Evolutionary conservation across 2,329 filamentous ascomycete genomes (phyloP).

Genomic region (Thermoascus crustaceus): DNA sequence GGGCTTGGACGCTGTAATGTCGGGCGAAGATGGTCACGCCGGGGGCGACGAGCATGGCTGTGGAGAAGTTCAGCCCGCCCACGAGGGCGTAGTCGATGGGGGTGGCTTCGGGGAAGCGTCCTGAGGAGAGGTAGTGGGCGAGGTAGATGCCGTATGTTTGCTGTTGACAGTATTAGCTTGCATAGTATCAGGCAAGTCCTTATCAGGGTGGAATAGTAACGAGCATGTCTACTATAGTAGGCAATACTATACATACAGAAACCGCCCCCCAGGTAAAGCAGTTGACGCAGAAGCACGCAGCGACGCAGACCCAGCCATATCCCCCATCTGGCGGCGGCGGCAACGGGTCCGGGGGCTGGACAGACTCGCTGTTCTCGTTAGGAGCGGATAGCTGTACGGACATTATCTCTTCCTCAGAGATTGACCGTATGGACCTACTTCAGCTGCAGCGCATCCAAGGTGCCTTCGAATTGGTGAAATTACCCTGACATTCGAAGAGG

Average conservation of each 20-base stretch:
- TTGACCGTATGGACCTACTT: too few relatives aligned
- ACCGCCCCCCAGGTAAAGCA: constrained; percentile 22
- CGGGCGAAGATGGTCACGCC: constrained; percentile 16
- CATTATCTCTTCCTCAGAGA: too few relatives aligned
- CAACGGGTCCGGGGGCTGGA: too few relatives aligned
- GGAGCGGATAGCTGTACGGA: too few relatives aligned
- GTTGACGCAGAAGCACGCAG: constrained; percentile 19
- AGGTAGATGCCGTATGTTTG: not conserved
- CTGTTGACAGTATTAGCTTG: not conserved
- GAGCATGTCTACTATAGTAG: too few relatives aligned
- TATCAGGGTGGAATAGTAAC: not conserved
- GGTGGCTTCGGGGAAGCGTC: constrained; percentile 11
- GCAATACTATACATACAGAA: constrained; percentile 16
- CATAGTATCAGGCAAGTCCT: not conserved
- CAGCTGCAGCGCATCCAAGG: too few relatives aligned
- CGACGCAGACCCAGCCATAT: constrained; percentile 25
- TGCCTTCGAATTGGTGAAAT: too few relatives aligned
- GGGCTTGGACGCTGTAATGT: constrained; percentile 9
- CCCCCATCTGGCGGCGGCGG: constrained; percentile 17
- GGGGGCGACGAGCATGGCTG: constrained; percentile 20
- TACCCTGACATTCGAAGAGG: too few relatives aligned
- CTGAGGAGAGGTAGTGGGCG: not conserved
- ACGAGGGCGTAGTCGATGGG: constrained; percentile 22
- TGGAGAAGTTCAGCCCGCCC: constrained; percentile 21
- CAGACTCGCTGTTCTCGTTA: too few relatives aligned